These are phyloP conservation scores for Xylaria multiplex DNA, from an alignment of 2,329 filamentous ascomycete genomes.

Conservation along the genomic window DNA sequence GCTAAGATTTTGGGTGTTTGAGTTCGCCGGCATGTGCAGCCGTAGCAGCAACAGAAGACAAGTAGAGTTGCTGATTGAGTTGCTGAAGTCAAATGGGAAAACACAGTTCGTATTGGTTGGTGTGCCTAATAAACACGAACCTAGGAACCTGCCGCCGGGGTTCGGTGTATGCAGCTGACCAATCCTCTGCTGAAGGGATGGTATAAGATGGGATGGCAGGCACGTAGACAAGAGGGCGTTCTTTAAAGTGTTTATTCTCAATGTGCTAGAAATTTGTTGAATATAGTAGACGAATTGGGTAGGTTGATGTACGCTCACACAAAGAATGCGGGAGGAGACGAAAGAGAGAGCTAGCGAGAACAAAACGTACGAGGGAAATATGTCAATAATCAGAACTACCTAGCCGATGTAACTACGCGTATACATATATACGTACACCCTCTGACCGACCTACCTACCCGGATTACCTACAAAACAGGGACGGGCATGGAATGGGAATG, in stretches of 20 bases:
- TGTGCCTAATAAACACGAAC: not conserved
- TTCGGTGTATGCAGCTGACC: not conserved
- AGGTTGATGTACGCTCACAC: constrained; percentile 9
- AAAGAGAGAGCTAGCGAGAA: constrained; percentile 1
- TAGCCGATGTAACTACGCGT: constrained; percentile 6
- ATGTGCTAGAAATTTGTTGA: not conserved
- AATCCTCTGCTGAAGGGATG: not conserved
- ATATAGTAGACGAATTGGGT: not conserved
- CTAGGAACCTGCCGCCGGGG: not conserved
- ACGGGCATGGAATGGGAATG: constrained; percentile 9
- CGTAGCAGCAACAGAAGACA: constrained; percentile 27
- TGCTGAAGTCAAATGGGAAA: constrained; percentile 3
- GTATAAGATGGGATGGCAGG: not conserved
- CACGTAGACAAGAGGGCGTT: not conserved
- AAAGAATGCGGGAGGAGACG: constrained; percentile 28
- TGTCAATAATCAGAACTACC: constrained; percentile 24
- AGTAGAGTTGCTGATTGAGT: constrained; percentile 19
- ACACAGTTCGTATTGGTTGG: not conserved
- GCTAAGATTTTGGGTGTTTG: constrained; percentile 16
- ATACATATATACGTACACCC: constrained; percentile 34
- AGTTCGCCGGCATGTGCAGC: constrained; percentile 38
- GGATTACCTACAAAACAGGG: not conserved
- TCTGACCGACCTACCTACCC: not conserved
- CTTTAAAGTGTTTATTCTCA: not conserved
- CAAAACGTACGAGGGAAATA: constrained; percentile 8